These are phyloP conservation scores for Geoglossum glabrum DNA, from an alignment of 495 filamentous ascomycete genomes.

Conservation along the genomic window DNA sequence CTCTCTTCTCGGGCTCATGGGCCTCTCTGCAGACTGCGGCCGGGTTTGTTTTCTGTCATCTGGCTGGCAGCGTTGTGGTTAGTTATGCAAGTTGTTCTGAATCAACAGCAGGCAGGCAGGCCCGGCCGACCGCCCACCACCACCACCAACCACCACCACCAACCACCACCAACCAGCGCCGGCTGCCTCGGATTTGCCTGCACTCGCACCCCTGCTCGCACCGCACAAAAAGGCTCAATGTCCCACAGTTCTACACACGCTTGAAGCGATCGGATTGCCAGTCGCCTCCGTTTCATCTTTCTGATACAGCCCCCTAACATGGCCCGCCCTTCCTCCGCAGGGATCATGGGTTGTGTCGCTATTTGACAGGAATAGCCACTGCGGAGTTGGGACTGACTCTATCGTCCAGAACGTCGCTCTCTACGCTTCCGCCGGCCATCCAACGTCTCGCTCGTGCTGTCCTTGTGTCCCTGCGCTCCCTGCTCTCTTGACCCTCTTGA, in stretches of 20 bases:
- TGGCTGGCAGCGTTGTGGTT: too few relatives aligned
- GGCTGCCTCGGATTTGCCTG: background rate
- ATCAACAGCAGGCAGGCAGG: too few relatives aligned
- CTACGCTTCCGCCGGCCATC: background rate
- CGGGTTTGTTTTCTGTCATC: background rate
- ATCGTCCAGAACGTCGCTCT: background rate
- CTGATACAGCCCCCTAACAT: background rate
- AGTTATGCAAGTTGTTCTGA: constrained; percentile 1
- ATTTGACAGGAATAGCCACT: background rate
- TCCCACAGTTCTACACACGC: background rate
- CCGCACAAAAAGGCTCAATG: background rate
- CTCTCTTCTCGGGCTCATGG: background rate
- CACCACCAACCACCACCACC: too few relatives aligned
- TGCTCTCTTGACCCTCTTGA: too few relatives aligned
- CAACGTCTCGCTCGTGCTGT: background rate
- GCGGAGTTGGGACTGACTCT: background rate
- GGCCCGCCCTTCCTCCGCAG: background rate
- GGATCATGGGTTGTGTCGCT: background rate
- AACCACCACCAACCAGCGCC: background rate
- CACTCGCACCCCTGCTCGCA: background rate
- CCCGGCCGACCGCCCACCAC: too few relatives aligned
- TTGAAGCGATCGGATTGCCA: background rate
- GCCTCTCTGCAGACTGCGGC: background rate
- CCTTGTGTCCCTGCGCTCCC: background rate
- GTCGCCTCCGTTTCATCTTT: constrained; percentile 2